Conservation (phyloP, 2,329 filamentous ascomycete species). For the Fusarium sarcochroum region DNA sequence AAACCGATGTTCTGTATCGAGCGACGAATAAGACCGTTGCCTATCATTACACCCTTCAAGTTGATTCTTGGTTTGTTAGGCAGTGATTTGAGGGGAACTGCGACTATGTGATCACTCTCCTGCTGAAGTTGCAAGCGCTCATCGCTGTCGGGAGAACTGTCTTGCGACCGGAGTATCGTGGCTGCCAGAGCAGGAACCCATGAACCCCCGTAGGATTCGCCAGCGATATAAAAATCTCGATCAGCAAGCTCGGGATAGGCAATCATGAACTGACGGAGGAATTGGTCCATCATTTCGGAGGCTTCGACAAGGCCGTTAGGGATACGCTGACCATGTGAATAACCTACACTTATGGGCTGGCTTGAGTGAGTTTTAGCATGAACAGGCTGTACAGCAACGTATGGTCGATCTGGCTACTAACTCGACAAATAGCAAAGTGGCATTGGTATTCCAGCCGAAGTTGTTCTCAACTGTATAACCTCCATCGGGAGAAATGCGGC, state of each 20-base stretch:
- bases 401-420: not conserved
- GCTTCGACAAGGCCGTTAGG: not conserved
- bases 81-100: not conserved
- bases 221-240: not conserved
- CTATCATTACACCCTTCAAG: not conserved
- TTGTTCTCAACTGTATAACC: conserved; percentile 15
- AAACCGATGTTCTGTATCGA: not conserved
- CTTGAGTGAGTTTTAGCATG: not conserved
- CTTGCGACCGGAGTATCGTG: not conserved
- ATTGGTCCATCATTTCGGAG: conserved; percentile 9
- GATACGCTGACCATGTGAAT: not conserved
- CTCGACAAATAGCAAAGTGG: conserved; percentile 19
- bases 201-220: conserved; percentile 5
- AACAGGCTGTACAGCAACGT: not conserved
- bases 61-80: not conserved
- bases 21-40: not conserved
- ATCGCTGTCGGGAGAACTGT: not conserved
- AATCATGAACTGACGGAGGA: conserved; percentile 8
- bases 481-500: conserved; percentile 13
- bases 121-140: not conserved
- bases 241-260: not conserved
- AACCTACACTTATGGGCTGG: not conserved
- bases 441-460: conserved; percentile 19
- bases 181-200: not conserved
- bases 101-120: not conserved